phyloP scores from a whole-genome alignment of 805 yeast species.

The Starmerella roubikii region DNA sequence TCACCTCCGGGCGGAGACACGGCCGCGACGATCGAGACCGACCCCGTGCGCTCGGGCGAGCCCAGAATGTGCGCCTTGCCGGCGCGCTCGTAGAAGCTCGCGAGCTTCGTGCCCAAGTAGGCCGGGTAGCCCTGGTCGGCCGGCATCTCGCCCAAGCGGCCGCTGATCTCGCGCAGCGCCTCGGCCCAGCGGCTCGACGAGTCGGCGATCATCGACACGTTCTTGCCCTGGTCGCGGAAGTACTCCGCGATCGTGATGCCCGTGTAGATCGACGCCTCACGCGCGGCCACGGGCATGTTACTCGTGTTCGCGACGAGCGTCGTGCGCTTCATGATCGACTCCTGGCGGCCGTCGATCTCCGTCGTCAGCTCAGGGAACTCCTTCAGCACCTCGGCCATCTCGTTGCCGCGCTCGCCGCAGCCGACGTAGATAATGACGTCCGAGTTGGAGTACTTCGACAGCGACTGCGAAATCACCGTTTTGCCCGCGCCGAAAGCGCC shows the following conservation, averaged over 20 bases:
- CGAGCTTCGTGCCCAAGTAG: constrained; percentile 94
- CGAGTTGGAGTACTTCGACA: constrained; percentile 94
- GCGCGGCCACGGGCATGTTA: constrained; percentile 99
- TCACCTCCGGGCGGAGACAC: constrained; percentile 99
- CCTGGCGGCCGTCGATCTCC: constrained; percentile 82
- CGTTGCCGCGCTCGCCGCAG: constrained; percentile 89
- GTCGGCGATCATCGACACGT: constrained; percentile 99
- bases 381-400: constrained; percentile 99
- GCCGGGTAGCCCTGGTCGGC: constrained; percentile 99
- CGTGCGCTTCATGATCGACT: constrained; percentile 99
- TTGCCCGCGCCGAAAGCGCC: constrained; percentile 99
- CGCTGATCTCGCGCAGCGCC: constrained; percentile 98
- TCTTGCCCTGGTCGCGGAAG: constrained; percentile 99
- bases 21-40: constrained; percentile 99
- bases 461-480: constrained; percentile 93
- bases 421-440: constrained; percentile 94
- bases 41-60: constrained; percentile 90
- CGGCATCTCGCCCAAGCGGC: constrained; percentile 99
- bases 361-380: constrained; percentile 97
- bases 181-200: constrained; percentile 99
- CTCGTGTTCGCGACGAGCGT: constrained; percentile 97
- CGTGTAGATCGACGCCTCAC: constrained; percentile 98
- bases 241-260: constrained; percentile 98
- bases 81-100: constrained; percentile 98
- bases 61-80: constrained; percentile 94